Percentiles rank a stretch among this genome's conserved stretches.
Evolutionary conservation across 23 red algal genomes (phyloP).

Genomic region (Gracilaria caudata): DNA sequence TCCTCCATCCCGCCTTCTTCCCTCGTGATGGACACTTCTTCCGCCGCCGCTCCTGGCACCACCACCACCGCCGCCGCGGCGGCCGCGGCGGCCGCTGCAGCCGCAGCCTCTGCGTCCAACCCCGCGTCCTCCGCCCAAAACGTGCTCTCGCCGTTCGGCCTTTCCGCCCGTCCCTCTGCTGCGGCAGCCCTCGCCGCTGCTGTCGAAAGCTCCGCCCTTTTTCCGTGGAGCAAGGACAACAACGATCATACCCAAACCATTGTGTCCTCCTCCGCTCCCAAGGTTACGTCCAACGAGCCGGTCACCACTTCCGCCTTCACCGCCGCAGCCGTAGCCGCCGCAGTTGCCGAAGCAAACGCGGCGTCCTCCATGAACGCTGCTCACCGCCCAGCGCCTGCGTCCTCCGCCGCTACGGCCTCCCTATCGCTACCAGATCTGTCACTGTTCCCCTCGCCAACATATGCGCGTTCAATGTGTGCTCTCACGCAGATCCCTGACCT

Average conservation of each 20-base stretch:
- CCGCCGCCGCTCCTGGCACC: too few species aligned
- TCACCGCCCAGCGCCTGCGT: neutral
- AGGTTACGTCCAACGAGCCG: neutral
- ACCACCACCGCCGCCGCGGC: neutral
- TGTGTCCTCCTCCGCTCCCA: neutral
- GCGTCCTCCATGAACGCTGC: neutral
- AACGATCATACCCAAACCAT: neutral
- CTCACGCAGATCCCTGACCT: slow-evolving; percentile 3
- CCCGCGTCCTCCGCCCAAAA: slow-evolving; percentile 10
- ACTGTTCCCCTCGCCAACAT: neutral
- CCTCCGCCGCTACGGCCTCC: neutral
- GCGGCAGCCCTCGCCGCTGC: neutral
- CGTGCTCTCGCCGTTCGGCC: slow-evolving; percentile 24
- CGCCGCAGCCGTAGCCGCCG: neutral
- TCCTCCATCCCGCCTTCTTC: neutral
- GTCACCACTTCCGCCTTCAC: neutral
- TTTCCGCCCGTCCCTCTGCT: neutral
- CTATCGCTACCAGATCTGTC: neutral
- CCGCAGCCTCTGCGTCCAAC: neutral
- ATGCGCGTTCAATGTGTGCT: neutral
- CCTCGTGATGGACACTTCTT: neutral
- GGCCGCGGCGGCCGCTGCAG: neutral
- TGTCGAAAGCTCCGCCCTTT: neutral
- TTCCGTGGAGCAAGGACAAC: neutral
- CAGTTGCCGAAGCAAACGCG: neutral